Conservation (phyloP, 2,329 filamentous ascomycete species). For the Diaporthe australafricana region DNA sequence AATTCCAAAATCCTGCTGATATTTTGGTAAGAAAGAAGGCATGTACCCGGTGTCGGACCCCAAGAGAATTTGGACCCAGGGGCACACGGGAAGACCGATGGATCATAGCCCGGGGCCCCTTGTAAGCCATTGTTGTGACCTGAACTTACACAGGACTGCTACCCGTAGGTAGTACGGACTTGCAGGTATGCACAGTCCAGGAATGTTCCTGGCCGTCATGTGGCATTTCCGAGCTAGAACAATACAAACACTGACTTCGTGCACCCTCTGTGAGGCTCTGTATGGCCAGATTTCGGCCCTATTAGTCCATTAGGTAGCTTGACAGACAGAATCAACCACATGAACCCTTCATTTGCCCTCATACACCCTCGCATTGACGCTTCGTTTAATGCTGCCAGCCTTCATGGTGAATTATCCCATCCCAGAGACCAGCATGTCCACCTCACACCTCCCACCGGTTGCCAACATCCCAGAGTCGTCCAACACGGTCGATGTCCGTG, state of each 20-base stretch:
- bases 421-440: background rate
- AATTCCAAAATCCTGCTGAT: background rate
- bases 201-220: background rate
- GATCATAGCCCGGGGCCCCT: background rate
- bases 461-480: constrained; percentile 15
- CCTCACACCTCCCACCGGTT: background rate
- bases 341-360: too few relatives aligned
- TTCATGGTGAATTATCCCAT: background rate
- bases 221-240: background rate
- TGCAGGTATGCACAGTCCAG: background rate
- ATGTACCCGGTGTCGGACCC: constrained; percentile 3
- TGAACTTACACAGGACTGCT: background rate
- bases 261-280: too few relatives aligned
- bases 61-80: constrained; percentile 1
- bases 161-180: too few relatives aligned
- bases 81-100: background rate
- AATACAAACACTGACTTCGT: too few relatives aligned
- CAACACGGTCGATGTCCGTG: constrained; percentile 19
- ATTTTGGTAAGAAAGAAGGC: background rate
- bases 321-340: too few relatives aligned
- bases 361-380: background rate
- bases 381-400: background rate
- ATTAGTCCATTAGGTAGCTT: too few relatives aligned
- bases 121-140: background rate
- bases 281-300: too few relatives aligned